Evolutionary conservation across 129 eudicot species (phyloP).

Genomic region (carrot (Daucus carota)): DH1_v3.0 NC_030381.2:41672501-41673000

Average conservation of each 20-base stretch:
- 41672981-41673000: no score
- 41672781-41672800: constrained; percentile 40
- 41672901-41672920: not conserved
- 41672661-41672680: not conserved
- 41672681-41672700: not conserved
- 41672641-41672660: not conserved
- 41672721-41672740: constrained; percentile 57
- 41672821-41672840: not conserved
- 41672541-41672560: not conserved
- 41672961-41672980: no score
- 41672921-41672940: no score
- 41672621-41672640: not conserved
- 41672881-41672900: not conserved
- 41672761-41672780: constrained; percentile 46
- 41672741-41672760: constrained; percentile 49
- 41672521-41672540: not conserved
- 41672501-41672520: not conserved
- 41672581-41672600: not conserved
- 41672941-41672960: no score
- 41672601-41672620: not conserved
- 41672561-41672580: not conserved
- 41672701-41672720: constrained; percentile 41
- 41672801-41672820: constrained; percentile 32
- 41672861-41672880: not conserved
- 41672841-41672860: not conserved